phyloP scores from a whole-genome alignment of 495 filamentous ascomycete genomes.

The Corynascus novoguineensis region DNA sequence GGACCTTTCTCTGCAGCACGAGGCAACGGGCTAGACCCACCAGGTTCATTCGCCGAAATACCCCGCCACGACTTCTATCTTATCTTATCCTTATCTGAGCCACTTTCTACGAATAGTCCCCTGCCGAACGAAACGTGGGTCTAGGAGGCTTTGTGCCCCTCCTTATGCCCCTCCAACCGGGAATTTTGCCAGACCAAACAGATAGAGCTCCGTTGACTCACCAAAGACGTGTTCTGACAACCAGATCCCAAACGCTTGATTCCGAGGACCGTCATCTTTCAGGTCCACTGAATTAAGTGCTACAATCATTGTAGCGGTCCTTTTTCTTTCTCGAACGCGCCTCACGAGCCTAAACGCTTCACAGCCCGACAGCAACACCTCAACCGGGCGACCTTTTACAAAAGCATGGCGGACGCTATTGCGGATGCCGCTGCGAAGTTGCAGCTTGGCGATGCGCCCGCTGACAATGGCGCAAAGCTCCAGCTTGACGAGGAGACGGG shows the following conservation, averaged over 20 bases:
- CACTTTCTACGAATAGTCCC: not conserved
- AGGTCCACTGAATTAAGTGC: no score
- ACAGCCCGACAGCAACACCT: not conserved
- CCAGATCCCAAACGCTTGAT: not conserved
- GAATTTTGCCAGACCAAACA: slow-evolving; percentile 12
- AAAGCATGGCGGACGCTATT: slow-evolving; percentile 52
- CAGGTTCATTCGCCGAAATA: not conserved
- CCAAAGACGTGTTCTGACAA: not conserved
- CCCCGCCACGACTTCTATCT: slow-evolving; percentile 4
- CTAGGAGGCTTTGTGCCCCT: not conserved
- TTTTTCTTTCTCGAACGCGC: no score
- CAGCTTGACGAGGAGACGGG: slow-evolving; percentile 61
- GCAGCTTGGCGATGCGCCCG: slow-evolving; percentile 54
- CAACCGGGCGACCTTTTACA: not conserved
- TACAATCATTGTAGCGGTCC: no score
- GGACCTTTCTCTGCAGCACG: not conserved
- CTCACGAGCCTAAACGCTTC: no score
- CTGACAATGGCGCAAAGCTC: slow-evolving; percentile 47
- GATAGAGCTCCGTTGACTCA: slow-evolving; percentile 10
- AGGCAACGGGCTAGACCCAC: not conserved
- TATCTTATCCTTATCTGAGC: slow-evolving; percentile 14
- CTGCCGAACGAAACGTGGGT: not conserved
- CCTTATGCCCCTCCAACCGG: slow-evolving; percentile 15
- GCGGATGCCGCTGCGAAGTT: slow-evolving; percentile 52
- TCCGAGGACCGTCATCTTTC: no score